Conservation (phyloP, 1,139 yeast species). For the Protomyces gravidus region DNA sequence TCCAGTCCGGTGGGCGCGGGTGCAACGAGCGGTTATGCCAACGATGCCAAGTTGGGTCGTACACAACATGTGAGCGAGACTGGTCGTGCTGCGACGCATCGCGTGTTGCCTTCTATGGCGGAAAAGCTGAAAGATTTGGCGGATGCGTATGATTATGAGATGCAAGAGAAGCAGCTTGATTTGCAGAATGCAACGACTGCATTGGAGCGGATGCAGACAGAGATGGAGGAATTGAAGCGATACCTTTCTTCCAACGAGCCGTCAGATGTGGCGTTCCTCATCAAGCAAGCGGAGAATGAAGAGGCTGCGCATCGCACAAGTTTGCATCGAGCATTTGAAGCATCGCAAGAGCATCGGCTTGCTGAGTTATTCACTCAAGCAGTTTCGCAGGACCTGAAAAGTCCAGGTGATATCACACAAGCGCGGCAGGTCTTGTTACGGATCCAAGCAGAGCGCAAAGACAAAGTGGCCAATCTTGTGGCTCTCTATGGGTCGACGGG, state of each 20-base stretch:
- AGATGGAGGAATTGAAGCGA: constrained; percentile 37
- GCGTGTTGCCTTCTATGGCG: constrained; percentile 45
- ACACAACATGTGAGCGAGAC: constrained; percentile 46
- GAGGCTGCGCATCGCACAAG: constrained; percentile 9
- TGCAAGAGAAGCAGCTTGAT: constrained; percentile 51
- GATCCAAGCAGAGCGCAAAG: constrained; percentile 50
- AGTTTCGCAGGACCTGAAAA: constrained; percentile 54
- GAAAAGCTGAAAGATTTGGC: constrained; percentile 54
- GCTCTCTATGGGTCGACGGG: constrained; percentile 48
- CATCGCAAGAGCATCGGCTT: constrained; percentile 36
- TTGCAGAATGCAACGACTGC: constrained; percentile 47
- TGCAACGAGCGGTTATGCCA: neutral
- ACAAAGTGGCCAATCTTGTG: constrained; percentile 47
- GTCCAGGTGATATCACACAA: constrained; percentile 43
- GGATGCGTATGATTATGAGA: constrained; percentile 51
- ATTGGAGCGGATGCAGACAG: constrained; percentile 45
- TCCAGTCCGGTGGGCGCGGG: neutral
- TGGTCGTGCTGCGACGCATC: constrained; percentile 51
- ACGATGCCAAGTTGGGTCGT: neutral
- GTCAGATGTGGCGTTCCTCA: constrained; percentile 38
- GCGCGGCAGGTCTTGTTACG: constrained; percentile 45
- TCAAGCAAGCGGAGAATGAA: constrained; percentile 39
- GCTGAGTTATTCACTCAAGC: constrained; percentile 51
- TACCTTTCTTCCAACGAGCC: constrained; percentile 29
- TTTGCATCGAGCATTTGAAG: constrained; percentile 15